Conservation (phyloP, 1,284 basidiomycete genomes). For the Amylostereum chailletii region DNA sequence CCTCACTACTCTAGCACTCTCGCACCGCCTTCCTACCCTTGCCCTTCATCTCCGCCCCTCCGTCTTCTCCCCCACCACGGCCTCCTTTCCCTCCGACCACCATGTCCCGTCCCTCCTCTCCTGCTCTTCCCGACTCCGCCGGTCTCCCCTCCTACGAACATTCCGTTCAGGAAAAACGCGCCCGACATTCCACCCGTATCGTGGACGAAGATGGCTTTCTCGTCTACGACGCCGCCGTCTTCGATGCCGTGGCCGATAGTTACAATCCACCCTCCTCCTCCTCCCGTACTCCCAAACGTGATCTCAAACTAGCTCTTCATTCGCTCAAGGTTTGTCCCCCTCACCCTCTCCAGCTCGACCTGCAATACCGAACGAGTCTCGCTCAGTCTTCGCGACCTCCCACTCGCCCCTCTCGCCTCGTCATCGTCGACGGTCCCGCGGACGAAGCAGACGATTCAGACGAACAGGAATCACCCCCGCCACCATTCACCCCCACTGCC, state of each 20-base stretch:
- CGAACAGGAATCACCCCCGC: slow-evolving; percentile 24
- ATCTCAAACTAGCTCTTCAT: not conserved
- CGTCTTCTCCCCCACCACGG: not conserved
- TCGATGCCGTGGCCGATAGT: slow-evolving; percentile 22
- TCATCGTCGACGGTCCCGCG: not conserved
- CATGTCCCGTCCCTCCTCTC: not conserved
- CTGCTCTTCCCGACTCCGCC: slow-evolving; percentile 10
- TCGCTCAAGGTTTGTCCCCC: not conserved
- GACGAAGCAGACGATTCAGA: not conserved
- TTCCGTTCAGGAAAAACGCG: slow-evolving; percentile 17
- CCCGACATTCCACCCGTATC: not conserved
- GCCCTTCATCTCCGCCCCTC: not conserved
- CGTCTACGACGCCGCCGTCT: slow-evolving; percentile 38
- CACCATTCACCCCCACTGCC: slow-evolving; percentile 31
- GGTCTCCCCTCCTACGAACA: slow-evolving; percentile 38
- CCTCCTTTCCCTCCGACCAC: not conserved
- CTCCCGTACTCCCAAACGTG: not conserved
- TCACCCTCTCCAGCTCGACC: not conserved
- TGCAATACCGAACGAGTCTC: not conserved
- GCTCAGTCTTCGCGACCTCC: slow-evolving; percentile 1
- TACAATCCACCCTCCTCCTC: slow-evolving; percentile 5
- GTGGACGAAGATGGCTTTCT: slow-evolving; percentile 36
- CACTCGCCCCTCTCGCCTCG: slow-evolving; percentile 5
- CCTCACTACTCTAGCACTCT: no score
- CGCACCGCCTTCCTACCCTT: not conserved